Conservation (phyloP, 1,284 basidiomycete species). For the Leccinum pachyderme region DNA sequence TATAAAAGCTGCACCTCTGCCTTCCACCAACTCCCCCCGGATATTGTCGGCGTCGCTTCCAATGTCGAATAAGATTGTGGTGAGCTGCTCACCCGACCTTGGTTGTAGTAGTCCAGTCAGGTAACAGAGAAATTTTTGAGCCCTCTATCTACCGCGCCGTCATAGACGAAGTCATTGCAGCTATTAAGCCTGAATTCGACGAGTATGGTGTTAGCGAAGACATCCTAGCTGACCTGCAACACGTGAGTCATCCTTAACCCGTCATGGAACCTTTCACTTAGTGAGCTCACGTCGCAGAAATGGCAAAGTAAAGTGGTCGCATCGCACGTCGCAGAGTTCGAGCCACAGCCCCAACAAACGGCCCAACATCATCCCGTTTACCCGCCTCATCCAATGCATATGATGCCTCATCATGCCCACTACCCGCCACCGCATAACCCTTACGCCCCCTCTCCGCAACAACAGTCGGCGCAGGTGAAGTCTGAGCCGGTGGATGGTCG, state of each 20-base stretch:
- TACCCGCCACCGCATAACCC: constrained; percentile 46
- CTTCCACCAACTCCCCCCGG: constrained; percentile 35
- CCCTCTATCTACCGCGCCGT: constrained; percentile 89
- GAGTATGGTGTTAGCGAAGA: constrained; percentile 95
- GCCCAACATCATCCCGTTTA: constrained; percentile 49
- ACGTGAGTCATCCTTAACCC: constrained; percentile 53
- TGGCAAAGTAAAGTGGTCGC: constrained; percentile 93
- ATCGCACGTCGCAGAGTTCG: constrained; percentile 93
- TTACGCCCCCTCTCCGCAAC: constrained; percentile 41
- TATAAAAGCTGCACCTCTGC: constrained; percentile 47
- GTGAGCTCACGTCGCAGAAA: constrained; percentile 54
- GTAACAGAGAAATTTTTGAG: constrained; percentile 69
- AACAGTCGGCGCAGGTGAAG: constrained; percentile 50
- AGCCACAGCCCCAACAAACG: constrained; percentile 48
- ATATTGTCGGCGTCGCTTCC: constrained; percentile 33
- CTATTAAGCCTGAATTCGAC: constrained; percentile 93
- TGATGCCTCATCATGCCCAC: constrained; percentile 47
- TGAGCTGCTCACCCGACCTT: constrained; percentile 71
- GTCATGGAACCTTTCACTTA: constrained; percentile 4
- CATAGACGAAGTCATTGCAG: constrained; percentile 93
- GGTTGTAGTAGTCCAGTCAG: constrained; percentile 53
- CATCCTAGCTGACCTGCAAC: constrained; percentile 84
- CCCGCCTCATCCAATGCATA: constrained; percentile 50
- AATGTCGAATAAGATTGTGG: constrained; percentile 91
- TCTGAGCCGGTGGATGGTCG: constrained; percentile 64